Evolutionary conservation across 495 filamentous ascomycete species (phyloP).

Genomic region (Recurvomyces mirabilis): DNA sequence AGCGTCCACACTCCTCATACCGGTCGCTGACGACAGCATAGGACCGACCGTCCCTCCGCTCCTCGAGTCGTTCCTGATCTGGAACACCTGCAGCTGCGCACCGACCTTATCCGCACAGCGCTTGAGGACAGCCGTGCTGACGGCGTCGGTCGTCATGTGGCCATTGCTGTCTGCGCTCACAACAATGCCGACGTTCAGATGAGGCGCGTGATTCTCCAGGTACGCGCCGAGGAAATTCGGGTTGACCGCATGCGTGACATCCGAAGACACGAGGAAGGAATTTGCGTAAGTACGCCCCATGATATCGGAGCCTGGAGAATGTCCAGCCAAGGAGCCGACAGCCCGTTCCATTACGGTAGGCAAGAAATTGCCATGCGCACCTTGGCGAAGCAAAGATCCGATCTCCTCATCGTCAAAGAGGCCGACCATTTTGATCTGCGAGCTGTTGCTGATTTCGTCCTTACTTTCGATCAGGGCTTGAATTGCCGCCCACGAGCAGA

Average conservation of each 20-base stretch:
- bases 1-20: constrained; percentile 76
- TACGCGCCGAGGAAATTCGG: constrained; percentile 80
- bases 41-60: constrained; percentile 93
- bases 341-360: constrained; percentile 67
- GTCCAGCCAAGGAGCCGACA: constrained; percentile 52
- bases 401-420: constrained; percentile 97
- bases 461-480: constrained; percentile 54
- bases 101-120: constrained; percentile 60
- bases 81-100: constrained; percentile 72
- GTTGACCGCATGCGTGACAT: constrained; percentile 90
- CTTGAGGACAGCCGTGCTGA: constrained; percentile 64
- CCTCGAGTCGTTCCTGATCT: constrained; percentile 83
- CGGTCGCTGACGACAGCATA: constrained; percentile 70
- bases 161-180: constrained; percentile 80
- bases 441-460: constrained; percentile 6
- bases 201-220: constrained; percentile 71
- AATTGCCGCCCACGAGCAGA: constrained; percentile 87
- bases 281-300: constrained; percentile 79
- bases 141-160: constrained; percentile 83
- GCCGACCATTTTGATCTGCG: constrained; percentile 68
- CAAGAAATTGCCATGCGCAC: constrained; percentile 79
- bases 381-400: constrained; percentile 79
- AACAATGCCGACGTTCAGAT: constrained; percentile 81
- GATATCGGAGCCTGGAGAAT: constrained; percentile 42
- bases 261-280: constrained; percentile 83